phyloP scores from a whole-genome alignment of 2,329 filamentous ascomycete genomes.

The Emericellopsis cladophorae region DNA sequence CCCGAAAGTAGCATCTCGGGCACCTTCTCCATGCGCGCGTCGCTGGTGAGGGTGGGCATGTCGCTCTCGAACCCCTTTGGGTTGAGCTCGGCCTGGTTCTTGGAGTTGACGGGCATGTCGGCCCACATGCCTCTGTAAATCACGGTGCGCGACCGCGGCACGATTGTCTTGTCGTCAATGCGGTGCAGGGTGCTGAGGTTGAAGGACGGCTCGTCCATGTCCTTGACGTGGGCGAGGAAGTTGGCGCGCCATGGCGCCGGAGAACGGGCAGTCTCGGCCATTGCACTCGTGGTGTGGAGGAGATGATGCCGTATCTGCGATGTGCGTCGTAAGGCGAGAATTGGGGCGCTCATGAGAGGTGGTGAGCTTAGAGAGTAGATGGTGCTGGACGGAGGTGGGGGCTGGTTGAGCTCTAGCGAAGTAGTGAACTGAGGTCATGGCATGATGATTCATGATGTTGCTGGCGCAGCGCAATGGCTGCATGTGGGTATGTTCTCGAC shows the following conservation, averaged over 20 bases:
- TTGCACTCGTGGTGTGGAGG: constrained; percentile 7
- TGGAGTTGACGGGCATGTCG: constrained; percentile 55
- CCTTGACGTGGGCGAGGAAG: constrained; percentile 36
- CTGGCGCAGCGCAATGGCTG: not conserved
- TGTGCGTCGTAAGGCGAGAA: constrained; percentile 9
- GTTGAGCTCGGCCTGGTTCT: constrained; percentile 63
- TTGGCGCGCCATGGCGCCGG: constrained; percentile 39
- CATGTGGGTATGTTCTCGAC: no score
- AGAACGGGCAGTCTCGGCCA: constrained; percentile 10
- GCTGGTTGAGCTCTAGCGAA: no score
- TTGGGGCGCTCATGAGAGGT: not conserved
- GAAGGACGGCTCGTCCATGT: constrained; percentile 35
- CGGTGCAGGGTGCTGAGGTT: constrained; percentile 36
- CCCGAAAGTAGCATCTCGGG: constrained; percentile 51
- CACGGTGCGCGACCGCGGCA: constrained; percentile 62
- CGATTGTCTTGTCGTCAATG: not conserved
- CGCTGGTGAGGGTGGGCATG: constrained; percentile 73
- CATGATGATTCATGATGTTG: constrained; percentile 1
- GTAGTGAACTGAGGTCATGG: not conserved
- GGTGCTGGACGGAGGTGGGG: not conserved
- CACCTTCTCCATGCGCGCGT: constrained; percentile 77
- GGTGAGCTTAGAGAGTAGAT: not conserved
- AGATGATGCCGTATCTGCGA: constrained; percentile 15
- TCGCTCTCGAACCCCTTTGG: constrained; percentile 54
- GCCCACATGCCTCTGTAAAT: constrained; percentile 81